These are phyloP conservation scores for Emydomyces testavorans DNA, from an alignment of 2,329 filamentous ascomycete genomes.

Conservation along the genomic window DNA sequence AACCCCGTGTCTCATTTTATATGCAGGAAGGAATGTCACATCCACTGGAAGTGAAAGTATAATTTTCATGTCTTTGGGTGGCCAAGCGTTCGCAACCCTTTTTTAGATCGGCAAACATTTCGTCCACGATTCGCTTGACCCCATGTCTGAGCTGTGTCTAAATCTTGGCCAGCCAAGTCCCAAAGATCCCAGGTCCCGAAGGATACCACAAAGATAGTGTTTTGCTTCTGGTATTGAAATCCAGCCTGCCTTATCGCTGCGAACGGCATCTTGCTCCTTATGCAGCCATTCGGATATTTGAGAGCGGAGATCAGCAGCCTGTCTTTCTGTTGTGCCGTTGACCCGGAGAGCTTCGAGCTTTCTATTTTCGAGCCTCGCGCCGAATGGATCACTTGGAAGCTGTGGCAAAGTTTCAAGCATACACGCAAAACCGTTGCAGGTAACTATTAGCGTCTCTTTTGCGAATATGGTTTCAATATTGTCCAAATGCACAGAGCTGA, in stretches of 20 bases:
- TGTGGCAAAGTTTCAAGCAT: conserved; percentile 27
- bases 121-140: conserved; percentile 25
- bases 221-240: conserved; percentile 21
- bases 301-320: conserved; percentile 28
- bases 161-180: conserved; percentile 22
- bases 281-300: conserved; percentile 29
- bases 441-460: neutral
- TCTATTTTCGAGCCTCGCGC: conserved; percentile 27
- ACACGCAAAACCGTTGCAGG: conserved; percentile 20
- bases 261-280: conserved; percentile 23
- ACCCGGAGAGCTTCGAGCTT: conserved; percentile 21
- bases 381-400: conserved; percentile 23
- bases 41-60: conserved; percentile 31
- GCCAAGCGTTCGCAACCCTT: conserved; percentile 23
- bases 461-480: too few species aligned
- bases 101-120: conserved; percentile 27
- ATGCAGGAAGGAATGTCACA: conserved; percentile 33
- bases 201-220: conserved; percentile 28
- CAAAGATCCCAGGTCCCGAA: conserved; percentile 34
- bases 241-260: conserved; percentile 19
- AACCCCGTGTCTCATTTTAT: conserved; percentile 19
- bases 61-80: conserved; percentile 25
- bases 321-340: conserved; percentile 20
- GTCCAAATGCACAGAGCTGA: conserved; percentile 24
- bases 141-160: conserved; percentile 21